Evolutionary conservation across 2,329 filamentous ascomycete species (phyloP).

Genomic region (Pseudogymnoascus sp.): DNA sequence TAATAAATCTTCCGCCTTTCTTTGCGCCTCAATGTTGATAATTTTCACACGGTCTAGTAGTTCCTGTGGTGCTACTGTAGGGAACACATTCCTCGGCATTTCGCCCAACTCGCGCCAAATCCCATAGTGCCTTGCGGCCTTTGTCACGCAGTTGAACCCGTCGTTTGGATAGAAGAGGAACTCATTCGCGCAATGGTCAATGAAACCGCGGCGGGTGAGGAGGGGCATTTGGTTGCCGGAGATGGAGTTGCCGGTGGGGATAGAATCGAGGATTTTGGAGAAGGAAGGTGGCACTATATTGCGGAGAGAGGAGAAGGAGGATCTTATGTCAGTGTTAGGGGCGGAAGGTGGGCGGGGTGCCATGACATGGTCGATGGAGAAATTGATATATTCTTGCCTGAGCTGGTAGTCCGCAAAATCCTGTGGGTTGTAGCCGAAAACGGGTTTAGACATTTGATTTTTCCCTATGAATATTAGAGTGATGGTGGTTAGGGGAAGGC

Average conservation of each 20-base stretch:
- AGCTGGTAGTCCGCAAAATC: slow-evolving; percentile 15
- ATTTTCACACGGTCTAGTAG: slow-evolving; percentile 8
- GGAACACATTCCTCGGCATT: slow-evolving; percentile 18
- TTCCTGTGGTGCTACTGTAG: slow-evolving; percentile 12
- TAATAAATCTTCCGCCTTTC: not conserved
- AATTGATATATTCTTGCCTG: slow-evolving; percentile 12
- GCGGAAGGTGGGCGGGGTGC: not conserved
- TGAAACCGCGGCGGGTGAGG: slow-evolving; percentile 54
- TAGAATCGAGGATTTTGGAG: not conserved
- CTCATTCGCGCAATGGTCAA: slow-evolving; percentile 35
- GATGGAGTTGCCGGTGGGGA: not conserved
- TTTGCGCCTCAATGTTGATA: not conserved
- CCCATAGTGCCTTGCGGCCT: slow-evolving; percentile 16
- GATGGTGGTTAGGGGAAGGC: not conserved
- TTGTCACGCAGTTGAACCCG: slow-evolving; percentile 15
- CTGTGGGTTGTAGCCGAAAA: slow-evolving; percentile 10
- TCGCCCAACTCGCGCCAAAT: slow-evolving; percentile 20
- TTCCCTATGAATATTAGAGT: not conserved
- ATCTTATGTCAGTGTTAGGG: not conserved
- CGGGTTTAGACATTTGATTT: not conserved
- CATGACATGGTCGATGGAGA: slow-evolving; percentile 14
- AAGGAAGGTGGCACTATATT: not conserved
- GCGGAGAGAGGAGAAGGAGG: not conserved
- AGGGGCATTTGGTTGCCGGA: slow-evolving; percentile 32
- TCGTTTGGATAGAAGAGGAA: slow-evolving; percentile 18